Percentiles rank a stretch among this genome's conserved stretches.
phyloP scores from a whole-genome alignment of 306 rosid genomes.

The Senna siamea region DNA sequence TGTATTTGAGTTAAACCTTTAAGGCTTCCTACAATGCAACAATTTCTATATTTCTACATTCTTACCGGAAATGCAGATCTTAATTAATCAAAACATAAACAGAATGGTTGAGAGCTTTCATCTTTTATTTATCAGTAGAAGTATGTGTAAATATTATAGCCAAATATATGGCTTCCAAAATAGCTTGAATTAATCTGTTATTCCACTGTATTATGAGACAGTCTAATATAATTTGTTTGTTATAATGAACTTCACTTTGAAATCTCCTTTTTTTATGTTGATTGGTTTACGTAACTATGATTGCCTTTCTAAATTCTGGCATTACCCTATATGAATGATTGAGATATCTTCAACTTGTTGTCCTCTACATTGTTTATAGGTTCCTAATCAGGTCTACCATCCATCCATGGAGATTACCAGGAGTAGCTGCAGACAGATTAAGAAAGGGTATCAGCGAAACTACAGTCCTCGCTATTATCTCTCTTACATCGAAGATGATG shows the following conservation, averaged over 20 bases:
- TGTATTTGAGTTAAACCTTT: background rate
- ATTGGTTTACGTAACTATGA: constrained; percentile 20
- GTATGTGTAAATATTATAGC: background rate
- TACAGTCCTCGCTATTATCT: constrained; percentile 78
- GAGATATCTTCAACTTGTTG: background rate
- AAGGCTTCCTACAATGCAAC: background rate
- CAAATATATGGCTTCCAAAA: background rate
- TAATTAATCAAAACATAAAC: background rate
- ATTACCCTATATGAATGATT: constrained; percentile 3
- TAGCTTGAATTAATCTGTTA: background rate
- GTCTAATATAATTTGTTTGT: background rate
- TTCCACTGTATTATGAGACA: background rate
- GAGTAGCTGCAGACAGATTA: constrained; percentile 65
- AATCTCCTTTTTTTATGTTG: background rate
- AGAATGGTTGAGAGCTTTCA: background rate
- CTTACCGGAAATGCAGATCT: background rate
- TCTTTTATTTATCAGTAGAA: background rate
- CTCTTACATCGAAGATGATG: constrained; percentile 50
- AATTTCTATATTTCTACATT: too few relatives aligned
- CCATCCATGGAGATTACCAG: constrained; percentile 68
- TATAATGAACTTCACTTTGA: background rate
- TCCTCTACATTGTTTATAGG: constrained; percentile 48
- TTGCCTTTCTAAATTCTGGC: constrained; percentile 1
- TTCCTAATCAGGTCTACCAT: constrained; percentile 66
- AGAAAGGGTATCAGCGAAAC: constrained; percentile 71